These are phyloP conservation scores for Diacronema lutheri DNA, from an alignment of 78 protist species.

Conservation along the genomic window DNA sequence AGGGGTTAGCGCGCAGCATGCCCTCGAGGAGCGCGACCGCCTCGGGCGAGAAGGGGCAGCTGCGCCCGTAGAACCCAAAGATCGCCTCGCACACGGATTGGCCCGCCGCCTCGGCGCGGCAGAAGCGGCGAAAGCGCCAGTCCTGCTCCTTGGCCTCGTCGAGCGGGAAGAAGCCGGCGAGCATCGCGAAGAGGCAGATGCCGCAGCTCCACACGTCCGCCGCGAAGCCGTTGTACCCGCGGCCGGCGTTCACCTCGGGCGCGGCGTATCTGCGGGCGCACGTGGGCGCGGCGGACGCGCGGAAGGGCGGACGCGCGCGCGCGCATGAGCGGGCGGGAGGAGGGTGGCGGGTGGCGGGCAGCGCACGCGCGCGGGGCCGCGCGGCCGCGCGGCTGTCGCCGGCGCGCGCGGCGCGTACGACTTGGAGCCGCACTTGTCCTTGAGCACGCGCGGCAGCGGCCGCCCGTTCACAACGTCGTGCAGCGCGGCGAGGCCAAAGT, in stretches of 20 bases:
- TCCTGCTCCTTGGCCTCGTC: constrained; percentile 4
- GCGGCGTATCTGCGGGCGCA: no score
- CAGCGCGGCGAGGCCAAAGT: constrained; percentile 12
- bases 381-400: no score
- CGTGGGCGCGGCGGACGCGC: no score
- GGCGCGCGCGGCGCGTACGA: no score
- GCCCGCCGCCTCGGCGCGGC: not conserved
- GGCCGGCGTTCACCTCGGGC: constrained; percentile 5
- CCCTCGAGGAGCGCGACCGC: not conserved
- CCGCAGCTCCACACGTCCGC: constrained; percentile 14
- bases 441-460: not conserved
- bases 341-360: no score
- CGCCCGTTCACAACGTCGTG: not conserved
- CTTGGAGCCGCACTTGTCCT: not conserved
- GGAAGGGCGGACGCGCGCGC: no score
- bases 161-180: constrained; percentile 21
- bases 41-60: not conserved
- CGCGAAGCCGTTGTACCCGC: not conserved
- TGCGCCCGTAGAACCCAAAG: not conserved
- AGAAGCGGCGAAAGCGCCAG: not conserved
- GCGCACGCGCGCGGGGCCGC: no score
- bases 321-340: no score
- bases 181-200: not conserved
- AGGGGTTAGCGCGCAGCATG: not conserved
- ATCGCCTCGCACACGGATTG: not conserved